Evolutionary conservation across 1,139 yeast genomes (phyloP).

Genomic region (Arxiozyma telluris): DNA sequence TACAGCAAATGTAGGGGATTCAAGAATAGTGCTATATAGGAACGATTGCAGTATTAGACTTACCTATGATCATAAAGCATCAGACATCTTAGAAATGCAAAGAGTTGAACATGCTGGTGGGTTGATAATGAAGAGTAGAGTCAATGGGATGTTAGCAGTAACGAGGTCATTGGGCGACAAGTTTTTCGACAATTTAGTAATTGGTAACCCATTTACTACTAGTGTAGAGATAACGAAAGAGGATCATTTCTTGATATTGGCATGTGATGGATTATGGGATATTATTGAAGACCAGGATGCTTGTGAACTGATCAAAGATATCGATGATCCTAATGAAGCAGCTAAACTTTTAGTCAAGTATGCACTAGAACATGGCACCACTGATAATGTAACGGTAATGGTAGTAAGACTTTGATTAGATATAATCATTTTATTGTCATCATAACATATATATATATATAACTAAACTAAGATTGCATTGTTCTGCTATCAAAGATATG

Average conservation of each 20-base stretch:
- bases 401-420: slow-evolving; percentile 36
- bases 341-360: slow-evolving; percentile 59
- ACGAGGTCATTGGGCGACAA: slow-evolving; percentile 93
- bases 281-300: slow-evolving; percentile 78
- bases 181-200: slow-evolving; percentile 81
- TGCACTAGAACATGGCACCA: slow-evolving; percentile 73
- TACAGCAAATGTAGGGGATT: slow-evolving; percentile 94
- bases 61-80: slow-evolving; percentile 91
- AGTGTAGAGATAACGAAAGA: slow-evolving; percentile 56
- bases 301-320: slow-evolving; percentile 54
- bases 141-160: slow-evolving; percentile 91
- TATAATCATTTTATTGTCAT: background rate
- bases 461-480: background rate
- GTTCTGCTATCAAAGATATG: background rate
- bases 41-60: slow-evolving; percentile 66
- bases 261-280: slow-evolving; percentile 96
- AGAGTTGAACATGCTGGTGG: slow-evolving; percentile 80
- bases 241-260: slow-evolving; percentile 75
- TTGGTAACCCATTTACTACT: slow-evolving; percentile 89
- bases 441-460: no score
- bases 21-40: slow-evolving; percentile 72
- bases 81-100: slow-evolving; percentile 66
- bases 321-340: slow-evolving; percentile 54
- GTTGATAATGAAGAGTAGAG: slow-evolving; percentile 78
- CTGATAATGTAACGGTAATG: slow-evolving; percentile 93